Percentiles rank a stretch among this genome's conserved stretches.
Conservation (phyloP, 345 rosid species). For the Sisymbrium irio region DNA sequence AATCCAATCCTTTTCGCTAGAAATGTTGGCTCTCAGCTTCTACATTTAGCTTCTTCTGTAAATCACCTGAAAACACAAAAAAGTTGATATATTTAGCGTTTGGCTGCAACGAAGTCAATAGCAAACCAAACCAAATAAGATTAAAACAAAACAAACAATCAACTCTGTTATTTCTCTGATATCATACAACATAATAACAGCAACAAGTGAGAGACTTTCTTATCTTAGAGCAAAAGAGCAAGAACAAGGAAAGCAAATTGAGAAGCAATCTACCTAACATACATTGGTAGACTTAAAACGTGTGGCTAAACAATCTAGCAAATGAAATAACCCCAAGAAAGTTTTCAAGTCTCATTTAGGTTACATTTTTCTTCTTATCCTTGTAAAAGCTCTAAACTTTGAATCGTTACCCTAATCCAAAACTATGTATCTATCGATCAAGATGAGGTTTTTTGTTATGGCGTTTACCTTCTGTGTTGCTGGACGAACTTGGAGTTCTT, state of each 20-base stretch:
- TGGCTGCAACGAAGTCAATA: background rate
- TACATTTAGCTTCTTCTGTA: background rate
- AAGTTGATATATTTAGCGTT: background rate
- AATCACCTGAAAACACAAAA: slow-evolving; percentile 19
- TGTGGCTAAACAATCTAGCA: no score
- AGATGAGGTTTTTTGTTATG: background rate
- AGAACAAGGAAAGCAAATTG: background rate
- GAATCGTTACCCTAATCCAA: no score
- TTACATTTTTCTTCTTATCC: background rate
- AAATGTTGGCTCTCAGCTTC: background rate
- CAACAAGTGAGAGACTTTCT: no score
- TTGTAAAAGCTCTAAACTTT: background rate
- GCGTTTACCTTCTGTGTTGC: slow-evolving; percentile 36
- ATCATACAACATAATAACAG: background rate
- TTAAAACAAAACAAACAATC: background rate
- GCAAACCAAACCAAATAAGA: background rate
- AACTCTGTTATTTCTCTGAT: background rate
- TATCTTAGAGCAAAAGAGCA: background rate
- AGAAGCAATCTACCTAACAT: background rate
- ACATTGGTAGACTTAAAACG: background rate
- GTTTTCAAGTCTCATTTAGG: no score
- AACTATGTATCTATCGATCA: background rate
- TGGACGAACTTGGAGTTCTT: background rate
- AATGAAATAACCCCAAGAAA: background rate
- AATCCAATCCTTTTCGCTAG: background rate